These are phyloP conservation scores for Ophiostoma pallidulum DNA, from an alignment of 2,329 filamentous ascomycete species.

Conservation along the genomic window DNA sequence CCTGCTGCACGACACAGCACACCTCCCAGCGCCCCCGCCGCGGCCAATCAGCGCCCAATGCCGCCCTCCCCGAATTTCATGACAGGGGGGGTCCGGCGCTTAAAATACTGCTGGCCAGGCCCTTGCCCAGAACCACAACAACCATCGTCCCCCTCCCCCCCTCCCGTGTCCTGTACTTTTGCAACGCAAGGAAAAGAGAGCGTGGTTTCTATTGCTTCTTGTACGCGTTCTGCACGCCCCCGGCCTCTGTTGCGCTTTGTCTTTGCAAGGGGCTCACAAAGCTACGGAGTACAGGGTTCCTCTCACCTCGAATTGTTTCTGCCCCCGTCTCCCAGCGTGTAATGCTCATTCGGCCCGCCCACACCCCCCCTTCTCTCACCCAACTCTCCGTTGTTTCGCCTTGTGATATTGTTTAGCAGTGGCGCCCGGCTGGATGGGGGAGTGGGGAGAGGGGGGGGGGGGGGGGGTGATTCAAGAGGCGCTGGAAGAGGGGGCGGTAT, in stretches of 20 bases:
- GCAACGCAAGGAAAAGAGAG: too few relatives aligned
- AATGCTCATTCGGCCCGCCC: too few relatives aligned
- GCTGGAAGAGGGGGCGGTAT: not conserved
- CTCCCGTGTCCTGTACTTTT: too few relatives aligned
- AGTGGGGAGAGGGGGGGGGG: not conserved
- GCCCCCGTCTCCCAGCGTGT: too few relatives aligned
- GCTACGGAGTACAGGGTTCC: too few relatives aligned
- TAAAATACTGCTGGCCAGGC: too few relatives aligned
- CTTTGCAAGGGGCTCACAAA: not conserved
- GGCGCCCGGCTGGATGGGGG: not conserved
- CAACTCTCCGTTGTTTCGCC: not conserved
- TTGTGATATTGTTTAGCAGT: not conserved
- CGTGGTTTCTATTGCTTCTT: not conserved
- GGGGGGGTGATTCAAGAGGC: not conserved
- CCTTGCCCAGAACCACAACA: too few relatives aligned
- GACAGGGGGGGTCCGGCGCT: not conserved
- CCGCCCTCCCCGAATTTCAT: not conserved
- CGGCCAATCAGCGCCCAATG: not conserved
- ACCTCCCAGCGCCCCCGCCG: not conserved
- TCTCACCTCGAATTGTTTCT: too few relatives aligned
- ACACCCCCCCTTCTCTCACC: too few relatives aligned
- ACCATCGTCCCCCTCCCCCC: too few relatives aligned
- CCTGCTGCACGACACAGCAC: constrained; percentile 2
- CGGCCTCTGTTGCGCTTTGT: not conserved
- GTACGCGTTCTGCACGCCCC: not conserved